These are phyloP conservation scores for Cladosporium sp. DNA, from an alignment of 2,329 filamentous ascomycete species.

Conservation along the genomic window DNA sequence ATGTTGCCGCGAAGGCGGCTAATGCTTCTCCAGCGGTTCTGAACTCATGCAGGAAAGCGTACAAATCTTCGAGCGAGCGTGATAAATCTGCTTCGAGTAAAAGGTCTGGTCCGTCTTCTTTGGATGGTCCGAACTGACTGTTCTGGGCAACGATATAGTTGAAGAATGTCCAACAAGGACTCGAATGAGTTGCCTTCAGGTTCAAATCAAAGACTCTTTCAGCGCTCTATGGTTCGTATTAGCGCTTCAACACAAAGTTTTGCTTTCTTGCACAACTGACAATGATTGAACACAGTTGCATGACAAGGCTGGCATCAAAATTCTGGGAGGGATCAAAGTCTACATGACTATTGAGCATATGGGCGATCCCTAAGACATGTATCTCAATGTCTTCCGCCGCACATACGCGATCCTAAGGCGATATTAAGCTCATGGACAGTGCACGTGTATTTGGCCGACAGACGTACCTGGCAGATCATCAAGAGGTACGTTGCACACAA, in stretches of 20 bases:
- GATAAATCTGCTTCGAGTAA: neutral
- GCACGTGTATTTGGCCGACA: no score
- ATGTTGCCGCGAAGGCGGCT: neutral
- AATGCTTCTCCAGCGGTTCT: neutral
- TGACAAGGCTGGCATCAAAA: neutral
- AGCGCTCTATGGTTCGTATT: neutral
- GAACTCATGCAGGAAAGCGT: neutral
- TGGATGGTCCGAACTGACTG: neutral
- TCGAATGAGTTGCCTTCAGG: neutral
- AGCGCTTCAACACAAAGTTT: neutral
- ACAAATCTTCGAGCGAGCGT: neutral
- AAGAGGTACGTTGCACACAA: constrained; percentile 3
- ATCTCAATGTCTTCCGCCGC: neutral
- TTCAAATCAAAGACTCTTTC: neutral
- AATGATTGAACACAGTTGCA: neutral
- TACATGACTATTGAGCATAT: neutral
- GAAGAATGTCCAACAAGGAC: constrained; percentile 5
- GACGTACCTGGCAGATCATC: neutral
- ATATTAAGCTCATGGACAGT: neutral
- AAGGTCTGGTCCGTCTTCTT: neutral
- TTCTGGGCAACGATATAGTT: neutral
- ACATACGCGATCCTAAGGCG: neutral
- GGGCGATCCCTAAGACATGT: neutral
- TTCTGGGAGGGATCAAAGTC: neutral
- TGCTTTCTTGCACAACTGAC: neutral